These are phyloP conservation scores for Crucibulum laeve DNA, from an alignment of 768 basidiomycete species.

Conservation along the genomic window DNA sequence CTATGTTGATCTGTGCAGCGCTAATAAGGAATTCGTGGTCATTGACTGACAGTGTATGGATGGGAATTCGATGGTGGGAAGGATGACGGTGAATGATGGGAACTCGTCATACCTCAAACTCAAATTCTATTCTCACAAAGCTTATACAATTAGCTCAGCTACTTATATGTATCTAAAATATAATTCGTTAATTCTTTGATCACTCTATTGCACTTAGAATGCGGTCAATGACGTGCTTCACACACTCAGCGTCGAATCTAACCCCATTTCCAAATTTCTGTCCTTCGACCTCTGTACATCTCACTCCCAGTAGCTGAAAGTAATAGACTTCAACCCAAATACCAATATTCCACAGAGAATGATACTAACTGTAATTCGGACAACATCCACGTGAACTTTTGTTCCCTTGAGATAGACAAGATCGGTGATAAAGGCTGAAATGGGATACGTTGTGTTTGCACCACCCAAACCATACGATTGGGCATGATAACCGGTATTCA, in stretches of 20 bases:
- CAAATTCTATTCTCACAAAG: too few species aligned
- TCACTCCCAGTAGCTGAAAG: conserved; percentile 53
- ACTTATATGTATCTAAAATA: too few species aligned
- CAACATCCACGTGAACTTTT: conserved; percentile 56
- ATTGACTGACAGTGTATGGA: too few species aligned
- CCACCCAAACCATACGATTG: conserved; percentile 55
- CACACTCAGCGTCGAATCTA: conserved; percentile 41
- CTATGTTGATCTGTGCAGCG: too few species aligned
- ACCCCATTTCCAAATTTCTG: conserved; percentile 10
- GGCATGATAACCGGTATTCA: conserved; percentile 58
- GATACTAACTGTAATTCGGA: conserved; percentile 53
- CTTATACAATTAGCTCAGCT: too few species aligned
- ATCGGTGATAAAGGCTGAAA: conserved; percentile 83
- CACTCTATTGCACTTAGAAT: conserved; percentile 13
- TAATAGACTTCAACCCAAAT: not conserved
- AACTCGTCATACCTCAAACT: too few species aligned
- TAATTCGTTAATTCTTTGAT: too few species aligned
- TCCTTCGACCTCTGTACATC: conserved; percentile 46
- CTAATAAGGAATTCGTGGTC: too few species aligned
- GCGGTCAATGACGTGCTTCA: conserved; percentile 36
- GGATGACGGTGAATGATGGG: too few species aligned
- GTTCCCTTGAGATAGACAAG: conserved; percentile 72
- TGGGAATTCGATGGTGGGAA: too few species aligned
- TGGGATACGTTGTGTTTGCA: conserved; percentile 59
- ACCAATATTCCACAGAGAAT: not conserved